Conservation (phyloP, 495 filamentous ascomycete species). For the Aspergillus baeticus region DNA sequence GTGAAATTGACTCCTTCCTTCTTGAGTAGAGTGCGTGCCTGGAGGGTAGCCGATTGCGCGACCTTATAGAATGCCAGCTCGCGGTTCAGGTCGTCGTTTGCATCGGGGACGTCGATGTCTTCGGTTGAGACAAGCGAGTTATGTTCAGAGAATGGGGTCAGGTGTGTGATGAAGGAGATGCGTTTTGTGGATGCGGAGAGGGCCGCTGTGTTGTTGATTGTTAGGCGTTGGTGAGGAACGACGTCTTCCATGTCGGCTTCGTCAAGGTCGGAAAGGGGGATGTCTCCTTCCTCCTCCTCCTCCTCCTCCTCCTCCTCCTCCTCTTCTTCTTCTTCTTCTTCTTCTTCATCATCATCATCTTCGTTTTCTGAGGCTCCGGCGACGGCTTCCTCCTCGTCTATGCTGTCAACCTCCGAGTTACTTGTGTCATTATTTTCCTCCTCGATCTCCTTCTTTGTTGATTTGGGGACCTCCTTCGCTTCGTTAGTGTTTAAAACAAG, state of each 20-base stretch:
- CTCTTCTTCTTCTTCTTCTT: slow-evolving; percentile 23
- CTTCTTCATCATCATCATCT: slow-evolving; percentile 22
- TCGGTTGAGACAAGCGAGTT: slow-evolving; percentile 57
- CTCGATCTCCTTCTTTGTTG: slow-evolving; percentile 18
- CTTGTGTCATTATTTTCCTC: slow-evolving; percentile 24
- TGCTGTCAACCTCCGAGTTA: slow-evolving; percentile 24
- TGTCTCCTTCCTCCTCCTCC: slow-evolving; percentile 57
- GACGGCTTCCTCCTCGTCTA: slow-evolving; percentile 20
- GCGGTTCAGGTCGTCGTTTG: slow-evolving; percentile 84
- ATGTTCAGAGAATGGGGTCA: slow-evolving; percentile 63
- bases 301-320: slow-evolving; percentile 46
- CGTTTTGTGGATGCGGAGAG: slow-evolving; percentile 74
- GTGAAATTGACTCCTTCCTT: slow-evolving; percentile 83
- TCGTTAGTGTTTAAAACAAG: not conserved
- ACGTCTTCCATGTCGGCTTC: slow-evolving; percentile 83
- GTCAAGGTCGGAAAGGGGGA: slow-evolving; percentile 81
- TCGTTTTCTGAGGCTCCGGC: not conserved
- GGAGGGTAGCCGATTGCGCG: slow-evolving; percentile 71
- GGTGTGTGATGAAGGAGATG: slow-evolving; percentile 62
- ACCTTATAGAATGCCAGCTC: slow-evolving; percentile 95
- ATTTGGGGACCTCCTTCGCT: slow-evolving; percentile 3
- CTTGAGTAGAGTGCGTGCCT: slow-evolving; percentile 69
- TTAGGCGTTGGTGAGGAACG: slow-evolving; percentile 85
- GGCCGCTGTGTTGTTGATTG: slow-evolving; percentile 93
- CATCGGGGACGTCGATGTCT: slow-evolving; percentile 58